Percentiles rank a stretch among this genome's conserved stretches.
Evolutionary conservation across 352 stramenopile genomes (phyloP).

Genomic region (Lagenidium giganteum): DNA sequence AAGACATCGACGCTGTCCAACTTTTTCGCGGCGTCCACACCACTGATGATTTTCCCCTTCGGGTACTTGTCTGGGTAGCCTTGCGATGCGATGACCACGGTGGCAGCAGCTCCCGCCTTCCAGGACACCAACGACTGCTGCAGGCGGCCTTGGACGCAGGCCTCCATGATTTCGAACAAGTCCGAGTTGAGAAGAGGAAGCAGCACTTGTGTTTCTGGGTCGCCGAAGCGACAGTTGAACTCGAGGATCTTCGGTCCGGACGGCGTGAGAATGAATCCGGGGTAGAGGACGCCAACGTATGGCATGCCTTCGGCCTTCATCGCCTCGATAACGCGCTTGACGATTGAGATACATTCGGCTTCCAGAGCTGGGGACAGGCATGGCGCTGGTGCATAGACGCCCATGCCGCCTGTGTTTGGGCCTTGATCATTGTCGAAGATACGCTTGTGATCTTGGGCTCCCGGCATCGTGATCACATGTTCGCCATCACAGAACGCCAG

Average conservation of each 20-base stretch:
- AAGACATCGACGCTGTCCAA: constrained; percentile 95
- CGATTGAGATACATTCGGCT: constrained; percentile 87
- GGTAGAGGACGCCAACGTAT: constrained; percentile 99
- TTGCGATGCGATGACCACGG: constrained; percentile 95
- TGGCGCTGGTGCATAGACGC: constrained; percentile 96
- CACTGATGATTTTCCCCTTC: constrained; percentile 96
- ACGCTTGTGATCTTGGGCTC: constrained; percentile 99
- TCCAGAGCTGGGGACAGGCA: constrained; percentile 93
- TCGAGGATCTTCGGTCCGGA: constrained; percentile 95
- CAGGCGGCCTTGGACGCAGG: constrained; percentile 93
- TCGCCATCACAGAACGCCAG: constrained; percentile 98
- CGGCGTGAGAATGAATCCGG: constrained; percentile 96
- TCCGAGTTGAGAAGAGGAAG: constrained; percentile 97
- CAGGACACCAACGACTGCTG: constrained; percentile 85
- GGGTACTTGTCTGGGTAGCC: constrained; percentile 98
- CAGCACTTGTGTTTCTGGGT: constrained; percentile 99
- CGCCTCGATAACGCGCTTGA: constrained; percentile 66
- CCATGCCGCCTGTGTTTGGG: constrained; percentile 99
- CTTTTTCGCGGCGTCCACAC: constrained; percentile 82
- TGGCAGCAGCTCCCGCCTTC: constrained; percentile 89
- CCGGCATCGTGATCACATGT: constrained; percentile 93
- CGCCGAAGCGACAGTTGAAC: constrained; percentile 99
- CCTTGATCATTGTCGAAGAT: constrained; percentile 96
- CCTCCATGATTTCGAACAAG: constrained; percentile 96
- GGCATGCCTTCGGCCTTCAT: constrained; percentile 94